phyloP scores from a whole-genome alignment of 257 asterid species.

The Penstemon newberryi region DNA sequence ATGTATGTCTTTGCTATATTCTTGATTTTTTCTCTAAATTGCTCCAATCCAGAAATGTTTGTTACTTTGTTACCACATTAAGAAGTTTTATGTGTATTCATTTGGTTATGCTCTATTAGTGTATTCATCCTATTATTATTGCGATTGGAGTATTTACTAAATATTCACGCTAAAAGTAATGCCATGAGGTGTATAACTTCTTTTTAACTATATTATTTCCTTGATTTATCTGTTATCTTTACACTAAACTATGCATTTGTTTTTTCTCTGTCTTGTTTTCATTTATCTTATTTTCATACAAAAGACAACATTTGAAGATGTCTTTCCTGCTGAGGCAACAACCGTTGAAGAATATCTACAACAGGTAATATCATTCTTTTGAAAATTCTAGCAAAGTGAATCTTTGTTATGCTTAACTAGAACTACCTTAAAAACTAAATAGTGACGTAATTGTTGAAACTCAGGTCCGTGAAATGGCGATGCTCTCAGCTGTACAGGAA shows the following conservation, averaged over 20 bases:
- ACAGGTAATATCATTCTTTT: constrained; percentile 58
- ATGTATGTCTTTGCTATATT: not conserved
- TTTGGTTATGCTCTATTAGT: constrained; percentile 17
- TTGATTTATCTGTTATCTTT: not conserved
- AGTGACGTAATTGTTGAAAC: constrained; percentile 30
- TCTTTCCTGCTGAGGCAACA: constrained; percentile 96
- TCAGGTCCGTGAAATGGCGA: constrained; percentile 97
- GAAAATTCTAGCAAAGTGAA: constrained; percentile 10
- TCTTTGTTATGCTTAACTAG: constrained; percentile 11
- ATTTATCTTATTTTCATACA: constrained; percentile 29
- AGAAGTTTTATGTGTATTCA: constrained; percentile 1
- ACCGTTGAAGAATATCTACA: constrained; percentile 93
- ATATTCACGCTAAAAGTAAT: constrained; percentile 10
- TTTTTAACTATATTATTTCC: not conserved
- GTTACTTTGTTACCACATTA: not conserved
- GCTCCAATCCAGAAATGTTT: too few species aligned
- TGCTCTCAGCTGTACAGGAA: constrained; percentile 93
- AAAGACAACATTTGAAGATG: constrained; percentile 95
- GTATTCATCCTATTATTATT: constrained; percentile 17
- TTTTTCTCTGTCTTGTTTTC: constrained; percentile 8
- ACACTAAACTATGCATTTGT: not conserved
- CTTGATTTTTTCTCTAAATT: not conserved
- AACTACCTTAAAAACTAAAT: constrained; percentile 16
- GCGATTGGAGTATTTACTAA: not conserved
- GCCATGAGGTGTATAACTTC: constrained; percentile 20